phyloP scores from a whole-genome alignment of 2,329 filamentous ascomycete species.

The Trichoderma atroviride region DNA sequence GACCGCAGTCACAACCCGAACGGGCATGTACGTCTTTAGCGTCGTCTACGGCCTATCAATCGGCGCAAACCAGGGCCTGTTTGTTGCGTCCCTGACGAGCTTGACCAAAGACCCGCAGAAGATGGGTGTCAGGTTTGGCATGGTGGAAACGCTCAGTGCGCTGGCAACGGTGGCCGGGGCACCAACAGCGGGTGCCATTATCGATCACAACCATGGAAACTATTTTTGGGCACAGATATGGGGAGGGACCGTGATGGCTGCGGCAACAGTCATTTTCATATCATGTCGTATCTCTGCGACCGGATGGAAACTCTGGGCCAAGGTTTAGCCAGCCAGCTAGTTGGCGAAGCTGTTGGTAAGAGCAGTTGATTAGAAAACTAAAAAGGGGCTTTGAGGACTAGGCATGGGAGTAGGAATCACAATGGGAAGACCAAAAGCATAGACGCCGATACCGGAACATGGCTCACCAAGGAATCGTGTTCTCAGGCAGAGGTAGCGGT shows the following conservation, averaged over 20 bases:
- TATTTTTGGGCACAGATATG: constrained; percentile 52
- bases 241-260: constrained; percentile 47
- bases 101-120: constrained; percentile 47
- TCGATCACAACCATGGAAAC: constrained; percentile 44
- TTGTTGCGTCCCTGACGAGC: constrained; percentile 46
- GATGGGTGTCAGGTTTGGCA: constrained; percentile 51
- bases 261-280: constrained; percentile 38
- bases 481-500: not conserved
- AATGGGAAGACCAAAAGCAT: not conserved
- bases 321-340: constrained; percentile 35
- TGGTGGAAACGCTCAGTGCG: constrained; percentile 47
- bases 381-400: not conserved
- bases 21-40: constrained; percentile 49
- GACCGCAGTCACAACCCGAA: constrained; percentile 51
- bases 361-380: not conserved
- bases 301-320: constrained; percentile 42
- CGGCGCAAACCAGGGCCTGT: constrained; percentile 48
- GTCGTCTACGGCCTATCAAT: constrained; percentile 49
- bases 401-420: not conserved
- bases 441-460: constrained; percentile 21
- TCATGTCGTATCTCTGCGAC: constrained; percentile 42
- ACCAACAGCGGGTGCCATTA: constrained; percentile 49
- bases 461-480: not conserved
- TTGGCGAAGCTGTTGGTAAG: not conserved
- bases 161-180: constrained; percentile 50